Evolutionary conservation across 164 flowering plant species (phyloP), one percentile per base, ranked within the genome.

Genomic region (Umbellularia californica): DNA sequence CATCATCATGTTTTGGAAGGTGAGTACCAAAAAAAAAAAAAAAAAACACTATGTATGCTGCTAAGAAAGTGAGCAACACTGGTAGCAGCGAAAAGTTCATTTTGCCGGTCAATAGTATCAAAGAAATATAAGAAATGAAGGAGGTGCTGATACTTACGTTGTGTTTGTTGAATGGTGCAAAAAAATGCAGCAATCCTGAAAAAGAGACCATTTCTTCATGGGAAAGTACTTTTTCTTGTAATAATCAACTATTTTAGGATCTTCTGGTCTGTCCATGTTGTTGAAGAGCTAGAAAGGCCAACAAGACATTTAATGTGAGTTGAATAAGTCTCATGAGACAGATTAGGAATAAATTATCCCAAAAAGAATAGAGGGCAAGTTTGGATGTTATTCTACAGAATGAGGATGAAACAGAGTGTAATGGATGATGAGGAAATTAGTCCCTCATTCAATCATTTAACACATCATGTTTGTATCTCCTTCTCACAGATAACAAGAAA

Each of bases 161-260:
- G 79, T 69, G 74, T 77, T 71, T 27, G 20, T 30, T 23, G 78
- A 72, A 60, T 67, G 24, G 77, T 79, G 82, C 77, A 96, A 88
- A 81, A 88, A 91, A 67, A 96, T 79, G 80, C 79, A 77, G 85
- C 92, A 92, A 75, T 82, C 91, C 70, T 77, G 83, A 78, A 96
- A 91, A 55, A 69, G 70, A 51, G 77, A 78, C 98, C 98, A 96
- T 72, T 86, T 87, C 17, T 82, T 84, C 75, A 70, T 73, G 5
- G 93, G 97, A 72, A 88, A 86, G 72, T 84, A 89, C 74, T 92
- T 95, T 76, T 80, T 86, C 87, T 79, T 90, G 72, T 89, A 95
- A 73, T 89, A 77, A 41, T 83, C 88, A 65, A 87, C 64, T 68
- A 68, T 75, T 72, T 79, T 83, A 13, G 78, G 55, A 77, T 88